Base-by-base conservation (phyloP, 106 monocot genomes). In the Allium fistulosum region DNA sequence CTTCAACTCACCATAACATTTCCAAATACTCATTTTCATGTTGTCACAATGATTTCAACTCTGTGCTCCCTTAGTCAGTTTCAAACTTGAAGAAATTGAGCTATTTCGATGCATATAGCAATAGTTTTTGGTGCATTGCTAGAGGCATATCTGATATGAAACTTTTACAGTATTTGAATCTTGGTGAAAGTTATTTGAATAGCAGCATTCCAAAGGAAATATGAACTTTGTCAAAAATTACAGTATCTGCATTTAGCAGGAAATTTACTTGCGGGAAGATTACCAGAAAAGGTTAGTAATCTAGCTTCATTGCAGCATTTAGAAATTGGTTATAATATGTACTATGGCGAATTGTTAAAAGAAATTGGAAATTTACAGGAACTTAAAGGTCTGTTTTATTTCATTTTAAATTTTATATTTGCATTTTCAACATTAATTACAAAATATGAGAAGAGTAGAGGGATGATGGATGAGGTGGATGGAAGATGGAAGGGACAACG, bases 311-410 rank as follows among this genome's bases (percentile, higher is more conserved):
- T 95, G 51, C 79, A 81, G 61, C 91, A 84, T 59, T 28, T 95
- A 46, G 94, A 95, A 74, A 78, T 88, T 22, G 94, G 94, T 6
- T 95, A 95, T 70, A 95, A 95, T 49, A 9, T 48, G 15, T 95
- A 71, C 59, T 26, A 71, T 0, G n/a, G n/a, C n/a, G n/a, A n/a
- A n/a, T n/a, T n/a, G n/a, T n/a, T n/a, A n/a, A n/a, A n/a, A n/a
- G n/a, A n/a, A n/a, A n/a, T n/a, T n/a, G n/a, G n/a, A n/a, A n/a
- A n/a, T n/a, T n/a, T n/a, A n/a, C n/a, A n/a, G n/a, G n/a, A n/a
- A n/a, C n/a, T n/a, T n/a, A n/a, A n/a, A n/a, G n/a, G n/a, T n/a
- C n/a, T n/a, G n/a, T n/a, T n/a, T n/a, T n/a, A n/a, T n/a, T n/a
- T n/a, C n/a, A n/a, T n/a, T n/a, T n/a, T n/a, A n/a, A n/a, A n/a